phyloP scores from a whole-genome alignment of 2,329 filamentous ascomycete genomes.

The Paraphaeosphaeria sporulosa region DNA sequence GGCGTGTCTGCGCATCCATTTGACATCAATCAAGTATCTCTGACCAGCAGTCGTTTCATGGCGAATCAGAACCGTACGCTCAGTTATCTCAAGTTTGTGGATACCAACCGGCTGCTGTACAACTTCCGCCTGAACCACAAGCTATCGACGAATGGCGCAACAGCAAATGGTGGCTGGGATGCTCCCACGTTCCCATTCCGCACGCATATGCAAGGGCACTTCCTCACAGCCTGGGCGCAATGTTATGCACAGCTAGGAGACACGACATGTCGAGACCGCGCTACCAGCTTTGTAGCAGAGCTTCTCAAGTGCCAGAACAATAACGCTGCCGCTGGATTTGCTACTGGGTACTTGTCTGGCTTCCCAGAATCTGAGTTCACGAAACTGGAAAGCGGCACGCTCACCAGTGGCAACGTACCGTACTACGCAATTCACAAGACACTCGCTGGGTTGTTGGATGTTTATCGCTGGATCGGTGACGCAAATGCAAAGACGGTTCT shows the following conservation, averaged over 20 bases:
- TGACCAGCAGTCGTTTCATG: slow-evolving; percentile 51
- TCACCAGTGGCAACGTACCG: slow-evolving; percentile 60
- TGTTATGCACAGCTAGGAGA: slow-evolving; percentile 57
- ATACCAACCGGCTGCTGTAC: slow-evolving; percentile 58
- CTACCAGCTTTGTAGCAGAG: slow-evolving; percentile 56
- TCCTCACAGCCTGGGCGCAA: slow-evolving; percentile 59
- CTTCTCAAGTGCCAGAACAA: slow-evolving; percentile 61
- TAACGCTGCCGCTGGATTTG: slow-evolving; percentile 56
- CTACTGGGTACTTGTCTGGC: slow-evolving; percentile 58
- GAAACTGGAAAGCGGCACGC: slow-evolving; percentile 53
- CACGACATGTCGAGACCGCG: slow-evolving; percentile 55
- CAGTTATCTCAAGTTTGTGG: slow-evolving; percentile 56
- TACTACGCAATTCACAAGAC: slow-evolving; percentile 65
- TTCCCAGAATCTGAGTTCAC: slow-evolving; percentile 62
- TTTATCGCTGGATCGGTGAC: slow-evolving; percentile 57
- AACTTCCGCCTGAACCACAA: slow-evolving; percentile 58
- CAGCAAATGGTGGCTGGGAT: slow-evolving; percentile 61
- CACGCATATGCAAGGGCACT: slow-evolving; percentile 61
- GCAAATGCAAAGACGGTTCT: slow-evolving; percentile 54
- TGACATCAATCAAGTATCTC: slow-evolving; percentile 51
- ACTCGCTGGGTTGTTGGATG: slow-evolving; percentile 60
- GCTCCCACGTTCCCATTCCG: slow-evolving; percentile 63
- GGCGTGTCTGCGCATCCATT: slow-evolving; percentile 50
- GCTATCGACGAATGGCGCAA: slow-evolving; percentile 57
- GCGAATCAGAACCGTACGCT: slow-evolving; percentile 59